Base-by-base conservation (phyloP, 352 stramenopile species). In the Phytopythium montanum region DNA sequence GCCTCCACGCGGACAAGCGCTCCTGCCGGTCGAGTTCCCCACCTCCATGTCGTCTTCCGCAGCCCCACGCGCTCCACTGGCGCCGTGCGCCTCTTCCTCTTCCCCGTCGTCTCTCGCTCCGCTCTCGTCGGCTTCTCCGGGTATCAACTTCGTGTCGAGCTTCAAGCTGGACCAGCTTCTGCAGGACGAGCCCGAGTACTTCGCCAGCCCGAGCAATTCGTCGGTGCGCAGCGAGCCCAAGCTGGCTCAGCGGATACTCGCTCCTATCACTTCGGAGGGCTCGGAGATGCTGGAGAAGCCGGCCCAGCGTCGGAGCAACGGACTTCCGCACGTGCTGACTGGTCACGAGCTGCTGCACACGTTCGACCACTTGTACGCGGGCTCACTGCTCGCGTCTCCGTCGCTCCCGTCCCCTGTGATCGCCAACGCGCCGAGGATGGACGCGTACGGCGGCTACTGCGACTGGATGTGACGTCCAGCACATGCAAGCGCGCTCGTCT, bases 161-260 rank as follows among this genome's bases (percentile, higher is more conserved):
- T 62, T 45, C 36, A 70, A 69, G 55, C 62, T 88, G 48, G 76
- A 90, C 19, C 76, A 88, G 54, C 59, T 90, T 8, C 69, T 88
- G 2, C 81, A 88, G 39, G 79, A 90, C n/a, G 76, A 88, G 5
- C 45, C 69, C 31, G 72, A 68, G 45, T 75, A 76, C 54, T 87
- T 87, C 62, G 66, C 72, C 10, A 88, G 76, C 39, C 73, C 76
- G 0, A 81, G 73, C 64, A 84, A 18, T 25, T 21, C 46, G 14
- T 1, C 25, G 9, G 6, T 36, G 25, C 46, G 5, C 34, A 33
- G 19, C 19, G 51, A 58, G 21, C 34, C 19, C 5, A 58, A 49
- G 33, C 13, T 28, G 13, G 25, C 25, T 7, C 33, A 58, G 3
- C 52, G 52, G 26, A 45, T 49, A 26, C 33, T 39, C 23, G 12